A percentile compares a stretch with the other conserved stretches of the same genome.
Evolutionary conservation across 768 basidiomycete species (phyloP).

Genomic region (Rhodotorula paludigena): DNA sequence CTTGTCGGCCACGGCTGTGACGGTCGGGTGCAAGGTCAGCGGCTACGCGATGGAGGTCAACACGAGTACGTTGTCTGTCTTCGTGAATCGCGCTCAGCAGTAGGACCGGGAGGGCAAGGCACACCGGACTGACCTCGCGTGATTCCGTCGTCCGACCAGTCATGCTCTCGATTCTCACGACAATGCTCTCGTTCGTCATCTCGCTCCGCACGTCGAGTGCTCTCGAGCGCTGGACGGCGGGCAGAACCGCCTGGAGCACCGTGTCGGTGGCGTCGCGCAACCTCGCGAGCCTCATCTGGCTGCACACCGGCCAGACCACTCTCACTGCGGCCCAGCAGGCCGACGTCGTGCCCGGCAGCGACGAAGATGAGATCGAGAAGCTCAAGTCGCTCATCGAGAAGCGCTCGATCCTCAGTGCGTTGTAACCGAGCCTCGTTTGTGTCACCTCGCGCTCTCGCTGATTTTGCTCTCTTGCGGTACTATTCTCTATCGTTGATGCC

Average conservation of each 20-base stretch:
- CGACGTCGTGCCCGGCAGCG: conserved; percentile 52
- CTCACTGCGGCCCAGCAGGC: conserved; percentile 14
- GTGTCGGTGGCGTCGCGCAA: conserved; percentile 59
- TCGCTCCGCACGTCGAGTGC: conserved; percentile 29
- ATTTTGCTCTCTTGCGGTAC: too few relatives aligned
- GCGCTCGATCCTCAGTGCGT: conserved; percentile 66
- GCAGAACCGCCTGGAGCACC: conserved; percentile 65
- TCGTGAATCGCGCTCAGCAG: too few relatives aligned
- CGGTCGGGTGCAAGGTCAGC: neutral
- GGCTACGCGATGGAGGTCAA: conserved; percentile 21
- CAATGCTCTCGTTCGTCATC: conserved; percentile 24
- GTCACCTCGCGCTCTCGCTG: too few relatives aligned
- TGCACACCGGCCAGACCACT: conserved; percentile 25
- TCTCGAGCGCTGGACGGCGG: conserved; percentile 29
- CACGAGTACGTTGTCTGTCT: neutral
- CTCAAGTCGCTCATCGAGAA: conserved; percentile 61
- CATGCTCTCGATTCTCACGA: conserved; percentile 2
- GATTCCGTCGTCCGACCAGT: neutral
- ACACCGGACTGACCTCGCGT: neutral
- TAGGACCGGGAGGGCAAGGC: too few relatives aligned
- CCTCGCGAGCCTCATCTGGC: conserved; percentile 57
- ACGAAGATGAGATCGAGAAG: conserved; percentile 24
- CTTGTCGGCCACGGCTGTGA: neutral
- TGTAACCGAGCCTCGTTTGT: conserved; percentile 60
- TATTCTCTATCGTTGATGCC: too few relatives aligned